These are phyloP conservation scores for Monilinia aucupariae DNA, from an alignment of 2,329 filamentous ascomycete species.

Conservation along the genomic window DNA sequence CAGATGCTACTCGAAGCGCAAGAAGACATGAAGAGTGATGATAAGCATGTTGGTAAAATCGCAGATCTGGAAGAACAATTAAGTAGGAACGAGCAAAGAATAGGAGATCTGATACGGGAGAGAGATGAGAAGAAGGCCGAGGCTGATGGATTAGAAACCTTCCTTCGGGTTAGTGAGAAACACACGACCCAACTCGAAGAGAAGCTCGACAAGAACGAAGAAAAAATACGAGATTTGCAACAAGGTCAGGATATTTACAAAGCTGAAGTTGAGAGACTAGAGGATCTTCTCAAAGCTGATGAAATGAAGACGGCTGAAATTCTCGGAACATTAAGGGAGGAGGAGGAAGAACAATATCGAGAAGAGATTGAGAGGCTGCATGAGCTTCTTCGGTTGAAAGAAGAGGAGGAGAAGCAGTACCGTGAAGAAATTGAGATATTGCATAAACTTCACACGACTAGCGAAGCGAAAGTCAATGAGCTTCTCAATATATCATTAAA, in stretches of 20 bases:
- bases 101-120: neutral
- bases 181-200: conserved; percentile 3
- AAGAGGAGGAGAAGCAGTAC: neutral
- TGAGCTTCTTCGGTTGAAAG: neutral
- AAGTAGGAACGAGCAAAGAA: neutral
- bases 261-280: neutral
- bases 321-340: neutral
- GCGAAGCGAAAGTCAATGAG: neutral
- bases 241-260: neutral
- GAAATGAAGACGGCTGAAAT: neutral
- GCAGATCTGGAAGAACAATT: neutral
- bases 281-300: neutral
- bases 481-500: neutral
- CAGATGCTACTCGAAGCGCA: neutral
- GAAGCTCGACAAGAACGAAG: neutral
- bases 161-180: neutral
- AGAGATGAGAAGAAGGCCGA: neutral
- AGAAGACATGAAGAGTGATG: neutral
- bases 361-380: neutral
- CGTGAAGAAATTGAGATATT: neutral
- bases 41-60: neutral
- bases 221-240: neutral
- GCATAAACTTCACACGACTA: neutral
- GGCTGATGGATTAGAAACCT: conserved; percentile 1
- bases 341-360: neutral